Conservation (phyloP, 78 protist genomes). For the Emiliania huxleyi region DNA sequence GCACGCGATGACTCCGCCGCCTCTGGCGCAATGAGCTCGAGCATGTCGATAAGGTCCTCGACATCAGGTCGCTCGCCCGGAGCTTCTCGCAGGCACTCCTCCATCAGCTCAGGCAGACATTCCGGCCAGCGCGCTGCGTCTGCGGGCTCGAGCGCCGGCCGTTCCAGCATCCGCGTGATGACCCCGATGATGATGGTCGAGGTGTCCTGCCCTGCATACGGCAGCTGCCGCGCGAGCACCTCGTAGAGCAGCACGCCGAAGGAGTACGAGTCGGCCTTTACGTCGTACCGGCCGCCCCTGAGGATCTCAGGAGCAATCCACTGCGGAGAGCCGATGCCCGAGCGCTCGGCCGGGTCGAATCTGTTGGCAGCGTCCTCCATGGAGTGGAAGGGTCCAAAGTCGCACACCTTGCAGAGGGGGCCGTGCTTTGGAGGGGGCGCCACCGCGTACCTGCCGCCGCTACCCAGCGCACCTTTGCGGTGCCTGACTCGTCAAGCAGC, state of each 20-base stretch:
- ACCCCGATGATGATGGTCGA: not conserved
- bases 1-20: too few relatives aligned
- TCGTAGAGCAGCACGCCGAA: constrained; percentile 58
- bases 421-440: too few relatives aligned
- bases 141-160: not conserved
- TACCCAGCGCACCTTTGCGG: constrained; percentile 53
- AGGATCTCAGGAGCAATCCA: constrained; percentile 70
- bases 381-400: constrained; percentile 63
- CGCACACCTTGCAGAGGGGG: constrained; percentile 46
- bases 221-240: constrained; percentile 20
- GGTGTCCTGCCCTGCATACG: constrained; percentile 18
- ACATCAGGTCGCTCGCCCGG: not conserved
- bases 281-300: constrained; percentile 2
- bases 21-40: not conserved
- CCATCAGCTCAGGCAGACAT: not conserved
- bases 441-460: too few relatives aligned
- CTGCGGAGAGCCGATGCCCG: constrained; percentile 29
- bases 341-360: not conserved
- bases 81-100: not conserved
- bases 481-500: constrained; percentile 57
- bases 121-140: not conserved
- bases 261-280: constrained; percentile 48
- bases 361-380: not conserved
- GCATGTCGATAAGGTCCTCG: not conserved
- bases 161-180: not conserved